Conservation (phyloP, 2,329 filamentous ascomycete species). For the Exophiala bonariae region DNA sequence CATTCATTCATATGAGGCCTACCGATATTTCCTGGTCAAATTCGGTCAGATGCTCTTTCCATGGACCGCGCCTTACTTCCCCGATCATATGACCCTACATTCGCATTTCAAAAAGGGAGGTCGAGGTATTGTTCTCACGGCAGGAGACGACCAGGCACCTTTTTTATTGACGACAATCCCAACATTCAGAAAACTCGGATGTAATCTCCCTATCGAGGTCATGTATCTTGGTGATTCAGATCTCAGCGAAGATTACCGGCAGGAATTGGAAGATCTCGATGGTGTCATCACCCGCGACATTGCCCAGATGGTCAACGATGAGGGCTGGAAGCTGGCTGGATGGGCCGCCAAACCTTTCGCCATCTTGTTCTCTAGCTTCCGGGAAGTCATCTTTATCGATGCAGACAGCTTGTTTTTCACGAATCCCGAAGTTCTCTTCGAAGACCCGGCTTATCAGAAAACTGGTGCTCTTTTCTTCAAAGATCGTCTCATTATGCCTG, state of each 20-base stretch:
- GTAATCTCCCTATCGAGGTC: constrained; percentile 28
- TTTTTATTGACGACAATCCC: constrained; percentile 46
- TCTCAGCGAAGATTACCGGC: constrained; percentile 43
- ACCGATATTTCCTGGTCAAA: constrained; percentile 41
- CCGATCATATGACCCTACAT: constrained; percentile 47
- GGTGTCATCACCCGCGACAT: constrained; percentile 48
- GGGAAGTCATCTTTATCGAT: constrained; percentile 50
- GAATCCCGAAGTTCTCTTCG: constrained; percentile 44
- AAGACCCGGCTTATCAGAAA: constrained; percentile 41
- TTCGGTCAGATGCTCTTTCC: constrained; percentile 38
- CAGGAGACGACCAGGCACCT: constrained; percentile 44
- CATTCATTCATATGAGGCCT: constrained; percentile 44
- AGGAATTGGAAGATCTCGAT: constrained; percentile 42
- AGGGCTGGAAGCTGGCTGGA: constrained; percentile 45
- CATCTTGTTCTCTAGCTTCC: constrained; percentile 48
- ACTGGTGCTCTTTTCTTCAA: constrained; percentile 50
- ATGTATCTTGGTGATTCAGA: constrained; percentile 44
- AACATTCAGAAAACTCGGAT: constrained; percentile 28
- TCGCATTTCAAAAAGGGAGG: constrained; percentile 43
- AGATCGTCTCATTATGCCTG: constrained; percentile 44
- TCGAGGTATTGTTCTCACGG: constrained; percentile 46
- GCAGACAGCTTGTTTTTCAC: constrained; percentile 47
- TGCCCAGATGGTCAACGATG: constrained; percentile 45
- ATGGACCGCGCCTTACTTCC: constrained; percentile 41
- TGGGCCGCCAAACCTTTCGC: constrained; percentile 51